Base-by-base conservation (phyloP, 495 filamentous ascomycete genomes). In the Aspergillus ostianus region DNA sequence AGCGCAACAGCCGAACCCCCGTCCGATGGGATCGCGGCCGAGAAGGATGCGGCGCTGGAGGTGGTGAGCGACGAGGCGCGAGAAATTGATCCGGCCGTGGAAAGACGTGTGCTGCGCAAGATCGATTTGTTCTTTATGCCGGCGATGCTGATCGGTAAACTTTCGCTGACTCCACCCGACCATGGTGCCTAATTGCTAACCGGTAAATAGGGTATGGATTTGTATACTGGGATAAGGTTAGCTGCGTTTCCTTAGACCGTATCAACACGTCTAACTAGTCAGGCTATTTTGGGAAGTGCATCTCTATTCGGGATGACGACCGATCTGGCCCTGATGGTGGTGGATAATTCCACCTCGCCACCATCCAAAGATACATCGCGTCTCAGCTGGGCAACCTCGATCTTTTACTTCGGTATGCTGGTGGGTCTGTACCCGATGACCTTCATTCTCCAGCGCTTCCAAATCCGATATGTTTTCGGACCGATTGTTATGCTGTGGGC, bases 331-430 rank as follows among this genome's bases (percentile, higher is more conserved):
- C 80, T 91, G 47, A 63, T 68, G 30, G 71, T 87, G 0, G 65
- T 80, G 27, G 76, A 85, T 61, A 72, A 77, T 57, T 74, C 80
- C 8, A 85, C 79, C 2, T 76, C 69, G 19, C 85, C 87, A 0
- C 76, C 85, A 0, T 76, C 77, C 3, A 82, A 75, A 20, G 79
- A 86, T 62, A 88, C 88, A 7, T 79, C 80, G 0, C 80, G 87
- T 13, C 78, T 91, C 29, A 85, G 82, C 61, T 91, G 87, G 89
- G 88, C 88, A 18, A 90, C 87, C 0, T 90, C 86, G 1, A 76
- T 90, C 66, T 91, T 92, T 74, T 91, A 91, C 73, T 90, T 92
- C 62, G 88, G 88, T 23, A 87, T 89, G 86, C 78, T 92, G 15
- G 85, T 82, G 2, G 89, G 88, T 0, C 72, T 87, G 17, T 91